Base-by-base conservation (phyloP, 768 basidiomycete species). In the Exsudoporus frostii region DNA sequence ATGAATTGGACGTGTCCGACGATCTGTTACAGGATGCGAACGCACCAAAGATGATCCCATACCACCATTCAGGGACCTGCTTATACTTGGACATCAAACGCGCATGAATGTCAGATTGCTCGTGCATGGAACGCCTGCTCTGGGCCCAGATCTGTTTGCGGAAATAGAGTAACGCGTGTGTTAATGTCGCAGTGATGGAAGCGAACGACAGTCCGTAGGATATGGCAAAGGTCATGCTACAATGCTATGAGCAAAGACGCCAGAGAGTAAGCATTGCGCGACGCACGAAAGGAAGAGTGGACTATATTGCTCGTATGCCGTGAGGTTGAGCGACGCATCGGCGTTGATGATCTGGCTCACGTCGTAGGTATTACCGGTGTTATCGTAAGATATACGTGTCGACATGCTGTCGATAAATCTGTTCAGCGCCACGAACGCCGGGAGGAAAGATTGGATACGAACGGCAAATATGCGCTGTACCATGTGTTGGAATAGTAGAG, bases 171-270 rank as follows among this genome's bases (percentile, higher is more conserved):
- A 77, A 74, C 69, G 88, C 81, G 60, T 93, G 92, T 27, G 77
- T 81, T 55, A 90, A 64, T 2, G 86, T 87, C 1, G 90, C 79
- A 0, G 90, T 88, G 66, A 92, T 85, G 29, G 83, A 79, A 2
- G 90, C 90, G 58, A 93, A 92, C n/a, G 86, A 87, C 9, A 92
- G 74, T 22, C 85, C 90, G 62, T 92, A 94, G 9, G 84, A 77
- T 33, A 92, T 70, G 13, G 91, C 85, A 62, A 92, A 92, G 0
- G 88, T 86, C 25, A 82, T 73, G 27, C 68, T 68, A 43, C 22
- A 19, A 1, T 5, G 1, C 8, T 0, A 17, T 65, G n/a, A 61
- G 34, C 19, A 42, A 27, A 20, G 56, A 45, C 9, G 10, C 27
- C 14, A 7, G 3, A 24, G 5, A 39, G 17, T 10, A 2, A 40